Evolutionary conservation across 192 early-diverging fungal genomes (phyloP).

Genomic region (Podila minutissima): DNA sequence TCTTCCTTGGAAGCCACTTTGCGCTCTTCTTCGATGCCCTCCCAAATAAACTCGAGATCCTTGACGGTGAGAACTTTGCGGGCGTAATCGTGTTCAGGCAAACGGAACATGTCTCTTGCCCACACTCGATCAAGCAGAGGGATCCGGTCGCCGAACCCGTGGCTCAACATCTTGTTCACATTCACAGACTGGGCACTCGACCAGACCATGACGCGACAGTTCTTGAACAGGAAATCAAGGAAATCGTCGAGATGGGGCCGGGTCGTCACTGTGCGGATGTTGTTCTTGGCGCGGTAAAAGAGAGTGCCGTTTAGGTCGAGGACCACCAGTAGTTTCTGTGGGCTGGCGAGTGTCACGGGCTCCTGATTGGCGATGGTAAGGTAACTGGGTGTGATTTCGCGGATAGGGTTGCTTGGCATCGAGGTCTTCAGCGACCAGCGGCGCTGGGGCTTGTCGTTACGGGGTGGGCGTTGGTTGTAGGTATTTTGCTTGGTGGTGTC

Average conservation of each 20-base stretch:
- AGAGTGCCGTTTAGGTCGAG: slow-evolving; percentile 80
- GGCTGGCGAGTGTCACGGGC: slow-evolving; percentile 7
- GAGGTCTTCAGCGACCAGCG: slow-evolving; percentile 8
- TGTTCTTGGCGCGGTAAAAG: slow-evolving; percentile 55
- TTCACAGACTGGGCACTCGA: slow-evolving; percentile 70
- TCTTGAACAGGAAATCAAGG: slow-evolving; percentile 62
- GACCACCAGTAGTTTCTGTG: slow-evolving; percentile 60
- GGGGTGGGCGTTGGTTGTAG: slow-evolving; percentile 1
- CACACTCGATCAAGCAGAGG: slow-evolving; percentile 63
- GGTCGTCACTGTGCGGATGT: slow-evolving; percentile 39
- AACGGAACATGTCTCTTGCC: slow-evolving; percentile 63
- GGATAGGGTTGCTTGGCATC: slow-evolving; percentile 24
- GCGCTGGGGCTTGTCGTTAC: background rate
- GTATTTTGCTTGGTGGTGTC: background rate
- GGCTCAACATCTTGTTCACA: slow-evolving; percentile 49
- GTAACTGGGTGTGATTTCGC: slow-evolving; percentile 26
- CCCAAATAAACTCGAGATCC: slow-evolving; percentile 68
- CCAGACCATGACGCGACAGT: slow-evolving; percentile 82
- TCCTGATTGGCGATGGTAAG: slow-evolving; percentile 15
- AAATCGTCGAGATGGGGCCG: slow-evolving; percentile 69
- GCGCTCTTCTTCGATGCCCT: slow-evolving; percentile 39
- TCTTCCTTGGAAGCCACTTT: background rate
- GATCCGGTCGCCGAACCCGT: slow-evolving; percentile 44
- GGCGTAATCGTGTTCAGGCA: slow-evolving; percentile 54
- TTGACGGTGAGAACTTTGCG: slow-evolving; percentile 65